phyloP scores from a whole-genome alignment of 139 green algal species.

The Tetraselmis chui region DNA sequence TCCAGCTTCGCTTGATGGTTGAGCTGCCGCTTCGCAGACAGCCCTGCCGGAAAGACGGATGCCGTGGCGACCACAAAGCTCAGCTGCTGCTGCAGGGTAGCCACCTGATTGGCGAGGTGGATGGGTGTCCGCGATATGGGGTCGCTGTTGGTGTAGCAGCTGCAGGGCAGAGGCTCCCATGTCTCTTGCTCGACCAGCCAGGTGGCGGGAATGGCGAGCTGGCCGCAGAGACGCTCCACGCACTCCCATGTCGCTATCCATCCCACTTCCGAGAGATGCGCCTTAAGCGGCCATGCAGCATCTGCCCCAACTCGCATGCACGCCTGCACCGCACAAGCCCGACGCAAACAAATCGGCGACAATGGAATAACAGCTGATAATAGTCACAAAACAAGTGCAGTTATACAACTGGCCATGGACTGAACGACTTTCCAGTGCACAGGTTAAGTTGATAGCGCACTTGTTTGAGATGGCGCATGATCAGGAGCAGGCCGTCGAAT shows the following conservation, averaged over 20 bases:
- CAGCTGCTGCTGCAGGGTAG: background rate
- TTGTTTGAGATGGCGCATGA: background rate
- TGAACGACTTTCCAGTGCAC: too few relatives aligned
- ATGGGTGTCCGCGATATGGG: background rate
- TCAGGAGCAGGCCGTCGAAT: background rate
- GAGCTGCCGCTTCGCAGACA: background rate
- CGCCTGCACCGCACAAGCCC: too few relatives aligned
- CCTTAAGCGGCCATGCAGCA: background rate
- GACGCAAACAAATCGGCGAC: too few relatives aligned
- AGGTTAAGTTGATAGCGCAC: too few relatives aligned
- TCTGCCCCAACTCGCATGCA: background rate
- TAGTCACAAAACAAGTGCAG: too few relatives aligned
- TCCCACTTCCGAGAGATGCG: background rate
- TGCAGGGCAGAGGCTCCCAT: background rate
- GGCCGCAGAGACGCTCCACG: background rate
- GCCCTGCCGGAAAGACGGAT: background rate
- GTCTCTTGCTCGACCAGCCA: background rate
- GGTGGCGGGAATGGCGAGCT: background rate
- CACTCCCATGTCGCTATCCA: background rate
- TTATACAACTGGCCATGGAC: too few relatives aligned
- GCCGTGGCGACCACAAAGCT: background rate
- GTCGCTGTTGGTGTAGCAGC: background rate
- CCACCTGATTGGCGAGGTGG: background rate
- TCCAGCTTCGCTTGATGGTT: background rate
- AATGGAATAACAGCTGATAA: too few relatives aligned